These are phyloP conservation scores for Komagataella pseudopastoris DNA, from an alignment of 805 yeast genomes.

Conservation along the genomic window DNA sequence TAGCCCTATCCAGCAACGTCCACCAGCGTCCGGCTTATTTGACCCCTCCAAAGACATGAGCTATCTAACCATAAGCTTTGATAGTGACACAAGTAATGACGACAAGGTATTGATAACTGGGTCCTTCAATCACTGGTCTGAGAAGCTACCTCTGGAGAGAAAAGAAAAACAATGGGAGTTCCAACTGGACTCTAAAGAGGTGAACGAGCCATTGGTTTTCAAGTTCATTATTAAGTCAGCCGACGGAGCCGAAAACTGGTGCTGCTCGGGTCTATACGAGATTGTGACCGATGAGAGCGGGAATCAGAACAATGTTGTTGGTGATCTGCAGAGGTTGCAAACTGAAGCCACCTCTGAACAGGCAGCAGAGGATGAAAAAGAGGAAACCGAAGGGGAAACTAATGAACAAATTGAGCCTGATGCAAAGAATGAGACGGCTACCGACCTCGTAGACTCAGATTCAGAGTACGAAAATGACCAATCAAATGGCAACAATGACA, in stretches of 20 bases:
- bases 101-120: background rate
- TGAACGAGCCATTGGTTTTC: conserved; percentile 1
- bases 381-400: conserved; percentile 6
- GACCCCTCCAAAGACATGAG: background rate
- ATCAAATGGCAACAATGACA: background rate
- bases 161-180: background rate
- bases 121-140: background rate
- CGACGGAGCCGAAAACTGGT: background rate
- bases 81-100: background rate
- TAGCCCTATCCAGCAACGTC: background rate
- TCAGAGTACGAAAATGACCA: background rate
- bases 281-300: conserved; percentile 4
- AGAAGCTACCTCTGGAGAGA: background rate
- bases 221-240: conserved; percentile 1
- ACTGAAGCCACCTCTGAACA: background rate
- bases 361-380: conserved; percentile 8
- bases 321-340: conserved; percentile 8
- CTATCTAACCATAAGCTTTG: background rate
- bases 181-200: background rate
- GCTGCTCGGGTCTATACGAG: background rate
- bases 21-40: conserved; percentile 1
- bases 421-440: conserved; percentile 1
- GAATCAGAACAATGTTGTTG: conserved; percentile 6
- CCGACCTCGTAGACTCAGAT: background rate
- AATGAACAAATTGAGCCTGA: conserved; percentile 13